Base-by-base conservation (phyloP, 257 asterid species). In the Solanum appendiculatum region DNA sequence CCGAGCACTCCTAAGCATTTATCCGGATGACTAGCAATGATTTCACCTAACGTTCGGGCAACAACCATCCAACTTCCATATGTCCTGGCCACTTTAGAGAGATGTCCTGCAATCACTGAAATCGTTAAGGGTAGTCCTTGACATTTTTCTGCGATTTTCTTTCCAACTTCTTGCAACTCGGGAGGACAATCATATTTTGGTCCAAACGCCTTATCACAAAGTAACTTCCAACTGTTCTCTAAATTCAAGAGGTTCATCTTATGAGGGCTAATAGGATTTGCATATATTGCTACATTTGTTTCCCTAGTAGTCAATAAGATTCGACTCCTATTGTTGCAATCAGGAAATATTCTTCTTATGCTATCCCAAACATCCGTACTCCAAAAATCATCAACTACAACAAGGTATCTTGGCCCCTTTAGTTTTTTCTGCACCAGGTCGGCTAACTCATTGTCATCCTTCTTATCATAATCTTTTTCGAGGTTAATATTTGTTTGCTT, bases 331-430 rank as follows among this genome's bases (percentile, higher is more conserved):
- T 81, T 39, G 7, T 11, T 7, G 40, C 8, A 68, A 14, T 66
- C 7, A 4, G 85, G 88, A 34, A 88, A 72, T 46, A 23, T 86
- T 14, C 11, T 2, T 27, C 39, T 23, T 16, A 82, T 18, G 25
- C 48, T 11, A 66, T 69, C 25, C 75, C 84, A 82, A 27, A 70
- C 44, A 25, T 14, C 21, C 5, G 39, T 40, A 40, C 60, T 74
- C 70, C 88, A 86, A 63, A 88, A 13, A 70, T 88, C 78, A 51
- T 81, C 88, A 12, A 81, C 7, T 2, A 88, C 85, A 36, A 88
- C 7, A 18, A 88, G 85, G 56, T 51, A 88, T 54, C 44, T 16
- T 3, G 9, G 54, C 3, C 85, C 37, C 27, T 7, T 69, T 25
- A 88, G 39, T 7, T 31, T 9, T 18, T 69, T 73, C 31, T n/a